Conservation (phyloP, 768 basidiomycete species). For the Imleria badia region DNA sequence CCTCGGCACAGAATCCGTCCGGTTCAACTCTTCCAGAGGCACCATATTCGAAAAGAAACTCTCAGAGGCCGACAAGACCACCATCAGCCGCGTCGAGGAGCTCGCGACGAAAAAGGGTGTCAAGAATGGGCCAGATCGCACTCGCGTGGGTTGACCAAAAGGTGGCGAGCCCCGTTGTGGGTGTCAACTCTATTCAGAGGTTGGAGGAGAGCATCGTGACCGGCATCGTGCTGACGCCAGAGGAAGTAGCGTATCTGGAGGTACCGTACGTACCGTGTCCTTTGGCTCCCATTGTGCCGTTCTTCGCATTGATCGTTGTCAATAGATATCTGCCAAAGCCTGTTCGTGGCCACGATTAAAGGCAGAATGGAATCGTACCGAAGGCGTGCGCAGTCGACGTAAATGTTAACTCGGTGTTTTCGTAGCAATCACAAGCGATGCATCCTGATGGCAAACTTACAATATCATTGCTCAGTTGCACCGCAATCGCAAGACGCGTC, state of each 20-base stretch:
- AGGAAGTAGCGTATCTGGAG: constrained; percentile 32
- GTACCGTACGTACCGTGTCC: constrained; percentile 21
- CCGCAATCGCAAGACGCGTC: not conserved
- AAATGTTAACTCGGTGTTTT: not conserved
- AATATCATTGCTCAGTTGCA: not conserved
- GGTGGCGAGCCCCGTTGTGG: constrained; percentile 45
- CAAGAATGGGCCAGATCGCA: constrained; percentile 46
- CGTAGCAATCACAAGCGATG: not conserved
- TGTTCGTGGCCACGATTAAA: constrained; percentile 17
- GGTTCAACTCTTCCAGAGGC: constrained; percentile 17
- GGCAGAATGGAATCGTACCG: not conserved
- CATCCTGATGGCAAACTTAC: not conserved
- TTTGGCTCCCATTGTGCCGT: not conserved
- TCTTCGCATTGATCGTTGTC: constrained; percentile 1
- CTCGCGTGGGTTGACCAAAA: constrained; percentile 43
- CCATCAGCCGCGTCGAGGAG: constrained; percentile 41
- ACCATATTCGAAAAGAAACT: constrained; percentile 23
- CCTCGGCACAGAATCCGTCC: constrained; percentile 23
- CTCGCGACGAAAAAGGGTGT: constrained; percentile 39
- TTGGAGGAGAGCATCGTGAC: constrained; percentile 32
- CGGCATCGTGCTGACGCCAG: constrained; percentile 23
- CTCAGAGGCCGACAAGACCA: constrained; percentile 32
- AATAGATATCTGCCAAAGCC: constrained; percentile 17
- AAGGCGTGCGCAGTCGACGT: not conserved
- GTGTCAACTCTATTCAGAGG: constrained; percentile 34